These are phyloP conservation scores for Zygosaccharomyces sapae DNA, from an alignment of 1,139 yeast species.

Conservation along the genomic window DNA sequence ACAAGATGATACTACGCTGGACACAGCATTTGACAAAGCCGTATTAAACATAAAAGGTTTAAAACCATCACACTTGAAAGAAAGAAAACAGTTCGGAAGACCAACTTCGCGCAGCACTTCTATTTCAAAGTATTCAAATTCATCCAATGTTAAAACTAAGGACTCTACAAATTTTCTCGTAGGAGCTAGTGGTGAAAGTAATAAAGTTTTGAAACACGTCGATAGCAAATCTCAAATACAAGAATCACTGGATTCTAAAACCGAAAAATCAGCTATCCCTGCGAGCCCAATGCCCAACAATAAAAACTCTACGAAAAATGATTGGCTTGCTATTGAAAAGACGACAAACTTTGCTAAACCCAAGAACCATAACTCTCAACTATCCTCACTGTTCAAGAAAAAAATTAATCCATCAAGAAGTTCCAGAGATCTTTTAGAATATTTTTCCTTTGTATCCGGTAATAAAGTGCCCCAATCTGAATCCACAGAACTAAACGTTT, in stretches of 20 bases:
- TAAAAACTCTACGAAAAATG: constrained; percentile 13
- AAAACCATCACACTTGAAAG: constrained; percentile 9
- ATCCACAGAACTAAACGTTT: constrained; percentile 36
- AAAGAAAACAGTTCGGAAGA: constrained; percentile 10
- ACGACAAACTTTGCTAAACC: constrained; percentile 16
- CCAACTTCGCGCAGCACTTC: constrained; percentile 12
- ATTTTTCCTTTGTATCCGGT: constrained; percentile 50
- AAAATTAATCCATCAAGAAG: constrained; percentile 38
- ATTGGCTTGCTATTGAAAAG: constrained; percentile 26
- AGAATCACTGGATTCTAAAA: constrained; percentile 9
- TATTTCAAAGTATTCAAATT: constrained; percentile 15
- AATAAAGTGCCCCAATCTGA: constrained; percentile 33
- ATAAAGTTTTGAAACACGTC: constrained; percentile 12
- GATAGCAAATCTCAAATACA: constrained; percentile 11
- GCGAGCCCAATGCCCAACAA: constrained; percentile 4
- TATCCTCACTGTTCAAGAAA: constrained; percentile 35
- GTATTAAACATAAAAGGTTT: constrained; percentile 19
- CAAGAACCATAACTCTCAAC: constrained; percentile 24
- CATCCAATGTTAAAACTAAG: constrained; percentile 10
- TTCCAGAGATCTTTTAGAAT: constrained; percentile 46
- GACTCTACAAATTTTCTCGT: constrained; percentile 11
- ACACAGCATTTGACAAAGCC: constrained; percentile 27
- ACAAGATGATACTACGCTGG: constrained; percentile 27
- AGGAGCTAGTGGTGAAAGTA: constrained; percentile 11
- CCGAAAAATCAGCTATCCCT: constrained; percentile 4